A percentile compares a stretch with the other conserved stretches of the same genome.
Evolutionary conservation across 768 basidiomycete species (phyloP).

Genomic region (Boletellus ananas): DNA sequence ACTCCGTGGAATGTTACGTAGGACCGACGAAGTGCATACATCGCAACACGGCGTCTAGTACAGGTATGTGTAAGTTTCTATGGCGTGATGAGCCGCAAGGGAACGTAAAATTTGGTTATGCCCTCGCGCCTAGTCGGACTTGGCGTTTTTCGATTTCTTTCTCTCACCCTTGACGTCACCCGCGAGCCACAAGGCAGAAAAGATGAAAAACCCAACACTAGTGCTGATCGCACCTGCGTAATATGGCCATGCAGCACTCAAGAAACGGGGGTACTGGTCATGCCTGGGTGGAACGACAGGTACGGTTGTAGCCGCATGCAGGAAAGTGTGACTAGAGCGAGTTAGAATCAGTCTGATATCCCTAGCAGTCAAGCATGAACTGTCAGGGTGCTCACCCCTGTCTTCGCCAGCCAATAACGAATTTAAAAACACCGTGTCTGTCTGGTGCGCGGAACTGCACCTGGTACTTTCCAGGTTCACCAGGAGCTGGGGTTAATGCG

Average conservation of each 20-base stretch:
- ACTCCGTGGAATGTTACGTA: neutral
- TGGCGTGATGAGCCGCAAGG: neutral
- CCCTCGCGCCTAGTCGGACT: slow-evolving; percentile 25
- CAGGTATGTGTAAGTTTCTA: slow-evolving; percentile 23
- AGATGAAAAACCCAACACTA: slow-evolving; percentile 78
- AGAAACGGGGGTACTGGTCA: slow-evolving; percentile 93
- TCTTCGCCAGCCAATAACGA: slow-evolving; percentile 86
- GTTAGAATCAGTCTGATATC: neutral
- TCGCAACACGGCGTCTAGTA: slow-evolving; percentile 6
- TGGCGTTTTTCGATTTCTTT: slow-evolving; percentile 40
- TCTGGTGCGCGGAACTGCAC: slow-evolving; percentile 90
- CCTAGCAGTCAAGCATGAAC: neutral
- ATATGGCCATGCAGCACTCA: slow-evolving; percentile 95
- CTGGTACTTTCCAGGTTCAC: slow-evolving; percentile 64
- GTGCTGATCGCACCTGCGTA: slow-evolving; percentile 91
- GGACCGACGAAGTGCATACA: slow-evolving; percentile 4
- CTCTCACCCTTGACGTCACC: slow-evolving; percentile 69
- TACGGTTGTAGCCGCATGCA: slow-evolving; percentile 71
- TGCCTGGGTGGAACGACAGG: slow-evolving; percentile 91
- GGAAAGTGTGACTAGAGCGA: slow-evolving; percentile 59
- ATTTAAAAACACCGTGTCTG: slow-evolving; percentile 97
- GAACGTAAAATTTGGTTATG: slow-evolving; percentile 5
- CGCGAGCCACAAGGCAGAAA: slow-evolving; percentile 83
- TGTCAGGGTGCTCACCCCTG: slow-evolving; percentile 57
- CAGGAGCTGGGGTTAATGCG: slow-evolving; percentile 55